phyloP scores from a whole-genome alignment of 1,284 basidiomycete species.

The Ustilago loliicola region DNA sequence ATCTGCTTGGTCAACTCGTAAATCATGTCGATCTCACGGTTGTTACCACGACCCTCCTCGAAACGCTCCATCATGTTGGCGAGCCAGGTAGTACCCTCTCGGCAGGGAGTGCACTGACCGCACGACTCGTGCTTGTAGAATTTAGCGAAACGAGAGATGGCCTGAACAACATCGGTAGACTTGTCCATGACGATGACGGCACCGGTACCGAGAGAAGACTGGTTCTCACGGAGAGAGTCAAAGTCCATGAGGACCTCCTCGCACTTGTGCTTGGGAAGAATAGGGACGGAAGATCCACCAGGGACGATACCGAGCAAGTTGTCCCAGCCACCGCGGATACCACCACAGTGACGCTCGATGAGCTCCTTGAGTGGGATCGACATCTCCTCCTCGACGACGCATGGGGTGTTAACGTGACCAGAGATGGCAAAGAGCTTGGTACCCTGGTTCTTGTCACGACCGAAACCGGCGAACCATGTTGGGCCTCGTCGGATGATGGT shows the following conservation, averaged over 20 bases:
- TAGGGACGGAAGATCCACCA: conserved; percentile 95
- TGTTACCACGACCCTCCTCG: conserved; percentile 87
- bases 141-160: conserved; percentile 88
- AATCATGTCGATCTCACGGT: conserved; percentile 93
- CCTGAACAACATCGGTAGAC: conserved; percentile 85
- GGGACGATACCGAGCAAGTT: conserved; percentile 95
- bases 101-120: conserved; percentile 96
- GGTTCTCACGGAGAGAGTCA: conserved; percentile 94
- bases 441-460: conserved; percentile 91
- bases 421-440: conserved; percentile 96
- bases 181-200: conserved; percentile 99
- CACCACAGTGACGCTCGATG: conserved; percentile 96
- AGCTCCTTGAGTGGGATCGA: conserved; percentile 93
- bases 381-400: conserved; percentile 99
- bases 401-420: conserved; percentile 98
- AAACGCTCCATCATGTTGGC: conserved; percentile 73
- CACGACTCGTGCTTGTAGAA: conserved; percentile 92
- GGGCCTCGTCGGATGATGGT: conserved; percentile 93
- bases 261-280: conserved; percentile 79
- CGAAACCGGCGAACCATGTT: conserved; percentile 93
- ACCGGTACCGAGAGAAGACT: conserved; percentile 94
- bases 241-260: conserved; percentile 83
- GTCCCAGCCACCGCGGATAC: conserved; percentile 93
- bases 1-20: conserved; percentile 80
- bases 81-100: conserved; percentile 78